Conservation (phyloP, 352 stramenopile species). For the Chrysophaeum taylorii region DNA sequence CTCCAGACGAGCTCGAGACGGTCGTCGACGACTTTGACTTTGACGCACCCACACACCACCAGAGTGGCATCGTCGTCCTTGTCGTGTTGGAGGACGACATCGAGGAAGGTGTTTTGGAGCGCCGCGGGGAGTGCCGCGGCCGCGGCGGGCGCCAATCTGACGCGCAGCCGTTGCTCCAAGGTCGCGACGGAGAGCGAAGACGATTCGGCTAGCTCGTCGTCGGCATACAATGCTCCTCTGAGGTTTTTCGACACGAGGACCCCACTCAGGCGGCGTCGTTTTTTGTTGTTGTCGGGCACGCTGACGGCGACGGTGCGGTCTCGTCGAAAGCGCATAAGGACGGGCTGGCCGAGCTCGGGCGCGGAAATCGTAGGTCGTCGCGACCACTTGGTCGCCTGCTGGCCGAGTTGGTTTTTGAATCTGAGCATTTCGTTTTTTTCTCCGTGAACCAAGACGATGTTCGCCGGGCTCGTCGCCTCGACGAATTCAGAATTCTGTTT, state of each 20-base stretch:
- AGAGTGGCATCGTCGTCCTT: no score
- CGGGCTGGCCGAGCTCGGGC: conserved; percentile 55
- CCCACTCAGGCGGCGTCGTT: conserved; percentile 8
- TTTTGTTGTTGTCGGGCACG: conserved; percentile 22
- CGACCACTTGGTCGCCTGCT: conserved; percentile 13
- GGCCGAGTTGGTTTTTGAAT: conserved; percentile 57
- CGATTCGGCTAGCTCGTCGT: conserved; percentile 44
- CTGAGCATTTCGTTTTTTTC: conserved; percentile 95
- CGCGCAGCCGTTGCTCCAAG: neutral
- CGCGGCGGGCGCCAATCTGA: conserved; percentile 27
- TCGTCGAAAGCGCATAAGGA: conserved; percentile 55
- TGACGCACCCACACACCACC: neutral
- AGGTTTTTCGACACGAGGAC: conserved; percentile 61
- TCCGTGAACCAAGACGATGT: conserved; percentile 80
- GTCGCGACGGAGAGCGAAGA: neutral
- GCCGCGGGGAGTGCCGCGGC: conserved; percentile 59
- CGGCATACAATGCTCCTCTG: conserved; percentile 47
- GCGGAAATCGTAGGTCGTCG: conserved; percentile 52
- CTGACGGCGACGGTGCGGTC: conserved; percentile 28
- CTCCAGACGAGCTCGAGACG: conserved; percentile 67
- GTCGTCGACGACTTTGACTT: conserved; percentile 1
- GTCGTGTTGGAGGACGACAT: neutral
- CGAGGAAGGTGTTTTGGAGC: conserved; percentile 33
- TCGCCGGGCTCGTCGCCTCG: conserved; percentile 64
- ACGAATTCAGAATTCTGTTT: conserved; percentile 90